Conservation (phyloP, 371 early-diverging fungal genomes). For the Ordospora colligata region DNA sequence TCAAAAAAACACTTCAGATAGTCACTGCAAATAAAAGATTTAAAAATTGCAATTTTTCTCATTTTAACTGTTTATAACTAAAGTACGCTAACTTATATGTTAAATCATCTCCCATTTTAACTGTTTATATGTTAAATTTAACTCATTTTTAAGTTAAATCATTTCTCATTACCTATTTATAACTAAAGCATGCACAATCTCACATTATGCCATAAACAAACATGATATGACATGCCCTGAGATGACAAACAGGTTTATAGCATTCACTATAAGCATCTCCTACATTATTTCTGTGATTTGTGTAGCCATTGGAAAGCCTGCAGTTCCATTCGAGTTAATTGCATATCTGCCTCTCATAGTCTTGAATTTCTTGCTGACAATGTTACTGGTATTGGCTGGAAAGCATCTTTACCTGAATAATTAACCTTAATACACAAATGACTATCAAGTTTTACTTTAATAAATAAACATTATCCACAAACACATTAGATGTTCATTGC, state of each 20-base stretch:
- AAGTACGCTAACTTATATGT: no score
- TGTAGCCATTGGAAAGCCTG: neutral
- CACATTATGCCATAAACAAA: neutral
- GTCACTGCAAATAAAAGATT: neutral
- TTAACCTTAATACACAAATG: neutral
- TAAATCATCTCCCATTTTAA: no score
- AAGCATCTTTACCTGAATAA: neutral
- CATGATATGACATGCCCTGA: neutral
- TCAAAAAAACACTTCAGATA: conserved; percentile 42
- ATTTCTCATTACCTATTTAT: no score
- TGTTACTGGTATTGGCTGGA: neutral
- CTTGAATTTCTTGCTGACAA: neutral
- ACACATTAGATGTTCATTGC: no score
- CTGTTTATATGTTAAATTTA: no score
- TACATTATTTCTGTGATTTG: neutral
- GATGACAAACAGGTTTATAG: neutral
- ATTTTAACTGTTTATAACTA: no score
- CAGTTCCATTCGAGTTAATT: neutral
- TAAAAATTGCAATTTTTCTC: no score
- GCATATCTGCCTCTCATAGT: neutral
- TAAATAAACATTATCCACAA: neutral
- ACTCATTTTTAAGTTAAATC: no score
- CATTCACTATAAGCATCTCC: neutral
- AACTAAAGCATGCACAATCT: neutral
- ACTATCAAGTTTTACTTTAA: neutral